These are phyloP conservation scores for Funneliformis geosporum DNA, from an alignment of 192 early-diverging fungal species.

Conservation along the genomic window DNA sequence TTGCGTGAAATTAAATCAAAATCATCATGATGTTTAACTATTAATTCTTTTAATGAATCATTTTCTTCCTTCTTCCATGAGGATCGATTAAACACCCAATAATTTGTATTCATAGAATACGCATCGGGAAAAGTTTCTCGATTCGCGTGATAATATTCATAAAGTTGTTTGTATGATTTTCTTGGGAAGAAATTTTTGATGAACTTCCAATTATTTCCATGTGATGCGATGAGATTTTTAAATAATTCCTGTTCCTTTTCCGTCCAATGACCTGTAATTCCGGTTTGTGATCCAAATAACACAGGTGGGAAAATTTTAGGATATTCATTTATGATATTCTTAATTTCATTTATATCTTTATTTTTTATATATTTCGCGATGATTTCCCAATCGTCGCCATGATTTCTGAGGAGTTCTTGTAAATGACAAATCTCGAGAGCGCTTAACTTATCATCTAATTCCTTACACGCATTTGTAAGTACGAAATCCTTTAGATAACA, in stretches of 20 bases:
- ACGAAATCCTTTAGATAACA: neutral
- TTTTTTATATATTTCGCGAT: slow-evolving; percentile 3
- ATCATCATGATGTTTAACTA: slow-evolving; percentile 3
- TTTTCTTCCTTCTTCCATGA: neutral
- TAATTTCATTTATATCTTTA: neutral
- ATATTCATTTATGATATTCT: slow-evolving; percentile 3
- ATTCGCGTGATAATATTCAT: slow-evolving; percentile 1
- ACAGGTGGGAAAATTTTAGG: neutral
- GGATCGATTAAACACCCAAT: neutral
- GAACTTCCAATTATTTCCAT: slow-evolving; percentile 10
- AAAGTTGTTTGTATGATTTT: neutral
- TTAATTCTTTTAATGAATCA: neutral
- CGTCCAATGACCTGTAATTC: neutral
- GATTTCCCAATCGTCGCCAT: neutral
- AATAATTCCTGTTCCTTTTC: neutral
- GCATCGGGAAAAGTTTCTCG: neutral
- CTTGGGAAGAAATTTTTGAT: neutral
- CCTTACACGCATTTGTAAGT: neutral
- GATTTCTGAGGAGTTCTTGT: neutral
- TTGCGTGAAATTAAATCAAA: neutral
- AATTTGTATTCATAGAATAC: neutral
- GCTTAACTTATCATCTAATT: neutral
- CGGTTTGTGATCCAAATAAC: neutral
- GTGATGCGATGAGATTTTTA: neutral
- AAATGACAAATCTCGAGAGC: neutral